Base-by-base conservation (phyloP, 768 basidiomycete species). In the Boletellus sp. region DNA sequence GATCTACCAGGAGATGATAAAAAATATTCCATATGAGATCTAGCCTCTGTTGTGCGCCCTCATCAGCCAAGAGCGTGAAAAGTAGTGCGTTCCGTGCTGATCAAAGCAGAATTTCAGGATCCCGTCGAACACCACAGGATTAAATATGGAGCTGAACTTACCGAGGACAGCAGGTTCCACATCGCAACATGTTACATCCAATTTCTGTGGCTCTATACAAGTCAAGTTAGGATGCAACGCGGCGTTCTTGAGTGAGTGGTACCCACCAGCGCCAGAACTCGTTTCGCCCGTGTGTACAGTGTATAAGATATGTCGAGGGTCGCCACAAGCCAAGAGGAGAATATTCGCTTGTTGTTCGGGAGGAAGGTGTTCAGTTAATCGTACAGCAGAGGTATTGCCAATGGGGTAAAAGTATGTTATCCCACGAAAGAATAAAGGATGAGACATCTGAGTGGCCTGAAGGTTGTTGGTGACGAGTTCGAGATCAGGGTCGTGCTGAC, bases 361-460 rank as follows among this genome's bases (percentile, higher is more conserved):
- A 49, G 77, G 62, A 6, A 84, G 59, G 35, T 74, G 69, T 46
- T 75, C 66, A 3, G 77, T 76, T 13, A 84, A 64, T 39, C 68
- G 75, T 4, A 77, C 64, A 5, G 83, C 75, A 4, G 79, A 70
- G 0, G 82, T 83, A 57, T 83, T 83, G 31, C 83, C 82, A 13
- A 81, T 66, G 2, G 81, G 75, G 60, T 83, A 83, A 66, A 81
- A 84, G 50, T 72, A 78, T 3, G 62, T 62, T 3, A 77, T 9
- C 24, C 60, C 60, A 20, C 45, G 61, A 40, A 57, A 62, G 33
- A 62, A 52, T 6, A 62, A 48, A n/a, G 60, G 61, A 45, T 62
- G 60, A 0, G 60, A 63, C 60, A 62, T 63, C 48, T 60, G 39
- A 38, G 19, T 10, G 20, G 23, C 16, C 22, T 1, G 8, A 16